phyloP scores from a whole-genome alignment of 495 filamentous ascomycete genomes.

The Cladorrhinum samala region DNA sequence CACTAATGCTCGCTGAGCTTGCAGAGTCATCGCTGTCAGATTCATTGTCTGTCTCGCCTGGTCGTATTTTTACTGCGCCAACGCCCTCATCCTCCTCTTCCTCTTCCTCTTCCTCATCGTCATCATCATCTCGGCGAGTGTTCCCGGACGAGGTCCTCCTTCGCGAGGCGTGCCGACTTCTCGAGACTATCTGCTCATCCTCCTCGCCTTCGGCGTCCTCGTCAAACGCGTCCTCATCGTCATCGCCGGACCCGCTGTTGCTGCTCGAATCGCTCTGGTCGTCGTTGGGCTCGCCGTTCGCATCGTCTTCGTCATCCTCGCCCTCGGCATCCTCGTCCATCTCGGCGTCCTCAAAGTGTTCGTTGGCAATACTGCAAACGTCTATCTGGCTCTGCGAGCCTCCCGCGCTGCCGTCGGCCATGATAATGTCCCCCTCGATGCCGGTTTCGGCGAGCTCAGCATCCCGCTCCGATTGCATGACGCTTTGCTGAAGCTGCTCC shows the following conservation, averaged over 20 bases:
- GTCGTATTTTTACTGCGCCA: constrained; percentile 66
- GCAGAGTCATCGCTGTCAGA: constrained; percentile 26
- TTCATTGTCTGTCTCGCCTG: constrained; percentile 46
- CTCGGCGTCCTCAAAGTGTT: constrained; percentile 46
- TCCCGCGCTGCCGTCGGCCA: constrained; percentile 31
- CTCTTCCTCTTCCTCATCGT: constrained; percentile 42
- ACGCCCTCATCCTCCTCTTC: constrained; percentile 58
- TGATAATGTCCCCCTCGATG: constrained; percentile 23
- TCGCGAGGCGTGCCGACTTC: constrained; percentile 24
- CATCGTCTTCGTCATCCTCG: constrained; percentile 42
- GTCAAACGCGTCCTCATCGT: constrained; percentile 20
- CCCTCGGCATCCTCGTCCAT: constrained; percentile 32
- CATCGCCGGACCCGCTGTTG: constrained; percentile 40
- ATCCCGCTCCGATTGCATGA: constrained; percentile 39
- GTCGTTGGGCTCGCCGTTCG: constrained; percentile 36
- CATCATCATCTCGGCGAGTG: constrained; percentile 28
- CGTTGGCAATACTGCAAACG: constrained; percentile 45
- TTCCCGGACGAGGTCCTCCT: constrained; percentile 24
- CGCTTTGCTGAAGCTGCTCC: constrained; percentile 46
- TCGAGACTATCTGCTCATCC: constrained; percentile 22
- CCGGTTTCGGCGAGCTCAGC: constrained; percentile 27
- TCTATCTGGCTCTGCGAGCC: constrained; percentile 35
- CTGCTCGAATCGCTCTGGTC: constrained; percentile 29
- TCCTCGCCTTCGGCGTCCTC: constrained; percentile 41
- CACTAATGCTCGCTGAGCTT: constrained; percentile 22